Conservation (phyloP, 1,284 basidiomycete species). For the Naganishia albida region DNA sequence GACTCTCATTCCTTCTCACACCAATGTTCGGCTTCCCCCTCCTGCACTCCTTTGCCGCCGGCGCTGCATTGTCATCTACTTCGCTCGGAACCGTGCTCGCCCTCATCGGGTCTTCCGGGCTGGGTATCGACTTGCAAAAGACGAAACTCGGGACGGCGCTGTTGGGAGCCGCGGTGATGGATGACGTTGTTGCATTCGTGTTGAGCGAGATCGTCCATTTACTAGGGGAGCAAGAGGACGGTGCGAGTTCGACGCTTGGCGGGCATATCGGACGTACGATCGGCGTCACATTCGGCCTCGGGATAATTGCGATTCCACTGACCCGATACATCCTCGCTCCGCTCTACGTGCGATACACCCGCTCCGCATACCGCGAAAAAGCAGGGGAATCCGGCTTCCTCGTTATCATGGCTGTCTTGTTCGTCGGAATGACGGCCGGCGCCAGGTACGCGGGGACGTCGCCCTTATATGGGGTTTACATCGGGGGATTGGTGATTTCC, state of each 20-base stretch:
- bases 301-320: slow-evolving; percentile 33
- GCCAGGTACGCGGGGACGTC: slow-evolving; percentile 53
- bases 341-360: slow-evolving; percentile 27
- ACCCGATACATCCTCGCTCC: slow-evolving; percentile 37
- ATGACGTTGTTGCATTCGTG: slow-evolving; percentile 62
- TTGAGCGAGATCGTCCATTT: slow-evolving; percentile 57
- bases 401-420: slow-evolving; percentile 40
- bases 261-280: slow-evolving; percentile 40
- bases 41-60: slow-evolving; percentile 59
- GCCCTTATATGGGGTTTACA: slow-evolving; percentile 56
- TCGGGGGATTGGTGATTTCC: slow-evolving; percentile 52
- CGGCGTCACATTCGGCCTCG: slow-evolving; percentile 40
- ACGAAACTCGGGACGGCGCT: slow-evolving; percentile 60
- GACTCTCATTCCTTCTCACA: slow-evolving; percentile 55
- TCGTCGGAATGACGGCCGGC: slow-evolving; percentile 44
- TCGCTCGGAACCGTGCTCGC: slow-evolving; percentile 62
- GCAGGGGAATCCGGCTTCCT: slow-evolving; percentile 14
- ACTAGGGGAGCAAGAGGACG: slow-evolving; percentile 42
- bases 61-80: slow-evolving; percentile 60
- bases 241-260: slow-evolving; percentile 35
- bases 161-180: slow-evolving; percentile 60
- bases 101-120: slow-evolving; percentile 50
- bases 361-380: background rate
- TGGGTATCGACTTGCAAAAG: slow-evolving; percentile 51
- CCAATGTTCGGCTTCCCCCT: slow-evolving; percentile 52